These are phyloP conservation scores for Alternaria triticina DNA, from an alignment of 2,329 filamentous ascomycete species.

Conservation along the genomic window DNA sequence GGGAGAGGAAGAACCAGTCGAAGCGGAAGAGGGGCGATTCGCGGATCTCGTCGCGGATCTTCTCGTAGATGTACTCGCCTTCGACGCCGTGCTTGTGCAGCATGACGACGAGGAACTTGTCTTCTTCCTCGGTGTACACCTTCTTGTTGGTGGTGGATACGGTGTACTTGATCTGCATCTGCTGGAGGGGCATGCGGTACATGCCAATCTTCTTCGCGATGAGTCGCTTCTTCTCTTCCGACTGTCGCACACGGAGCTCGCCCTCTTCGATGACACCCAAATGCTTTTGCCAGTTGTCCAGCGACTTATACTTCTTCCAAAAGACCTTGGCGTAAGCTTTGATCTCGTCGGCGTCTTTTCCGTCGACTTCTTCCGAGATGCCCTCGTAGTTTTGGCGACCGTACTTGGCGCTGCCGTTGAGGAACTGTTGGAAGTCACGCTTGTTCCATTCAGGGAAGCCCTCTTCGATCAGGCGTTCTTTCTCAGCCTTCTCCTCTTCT, in stretches of 20 bases:
- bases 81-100: slow-evolving; percentile 93
- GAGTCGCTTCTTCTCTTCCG: slow-evolving; percentile 91
- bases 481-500: slow-evolving; percentile 87
- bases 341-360: slow-evolving; percentile 84
- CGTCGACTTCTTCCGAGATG: slow-evolving; percentile 89
- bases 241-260: slow-evolving; percentile 86
- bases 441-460: slow-evolving; percentile 97
- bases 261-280: slow-evolving; percentile 89
- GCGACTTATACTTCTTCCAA: slow-evolving; percentile 93
- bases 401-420: slow-evolving; percentile 93
- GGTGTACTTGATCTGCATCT: slow-evolving; percentile 98
- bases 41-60: slow-evolving; percentile 95
- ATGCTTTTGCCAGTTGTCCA: slow-evolving; percentile 87
- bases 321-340: slow-evolving; percentile 93
- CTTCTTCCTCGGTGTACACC: slow-evolving; percentile 98
- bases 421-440: slow-evolving; percentile 96
- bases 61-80: slow-evolving; percentile 86
- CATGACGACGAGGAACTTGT: slow-evolving; percentile 92
- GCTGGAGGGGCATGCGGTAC: slow-evolving; percentile 96
- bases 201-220: slow-evolving; percentile 93
- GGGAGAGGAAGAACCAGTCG: slow-evolving; percentile 98
- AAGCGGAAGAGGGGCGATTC: slow-evolving; percentile 95
- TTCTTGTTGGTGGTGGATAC: slow-evolving; percentile 99
- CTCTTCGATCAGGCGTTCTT: slow-evolving; percentile 78
- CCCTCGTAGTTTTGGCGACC: slow-evolving; percentile 84